Base-by-base conservation (phyloP, 768 basidiomycete species). In the Lyophyllum semitale region DNA sequence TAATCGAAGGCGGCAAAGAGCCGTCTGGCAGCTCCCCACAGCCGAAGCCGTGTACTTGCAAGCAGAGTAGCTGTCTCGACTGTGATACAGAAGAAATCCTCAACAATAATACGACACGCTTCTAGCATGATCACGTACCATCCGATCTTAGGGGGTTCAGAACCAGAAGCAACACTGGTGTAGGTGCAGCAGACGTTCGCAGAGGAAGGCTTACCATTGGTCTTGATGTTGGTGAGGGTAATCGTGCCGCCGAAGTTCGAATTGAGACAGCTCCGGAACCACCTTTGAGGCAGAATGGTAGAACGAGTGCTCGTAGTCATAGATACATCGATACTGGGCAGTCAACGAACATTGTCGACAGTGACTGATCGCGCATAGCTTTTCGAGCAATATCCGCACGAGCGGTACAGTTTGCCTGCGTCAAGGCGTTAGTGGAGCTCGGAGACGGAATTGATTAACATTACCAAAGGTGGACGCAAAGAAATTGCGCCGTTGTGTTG, bases 401-500 rank as follows among this genome's bases (percentile, higher is more conserved):
- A 57, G 52, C 68, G 66, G 50, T 69, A 69, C 5, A 69, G 55
- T 59, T 69, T 67, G 20, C 66, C 67, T 66, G 25, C 6, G 8
- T 46, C 13, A 17, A 35, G 41, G 41, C 1, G 20, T 42, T 12
- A 42, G 41, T 11, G 23, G 11, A 8, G 12, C 1, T 42, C 41
- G 7, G 25, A 17, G 15, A 38, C n/a, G 7, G 2, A 8, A 27
- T 4, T 6, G 22, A 20, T 12, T 15, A 29, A 22, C 20, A 26
- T 17, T 37, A 66, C 67, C 68, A 43, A 69, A 69, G 44, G 55
- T 51, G 1, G 62, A 63, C 7, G 68, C 66, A 27, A 63, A 69
- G 62, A 69, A 69, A 54, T 67, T 63, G 63, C 65, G 30, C 66
- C 66, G 32, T 69, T 69, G 60, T 67, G 68, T 54, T 69, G 68